These are phyloP conservation scores for Metarhizium album DNA, from an alignment of 2,329 filamentous ascomycete genomes.

Conservation along the genomic window DNA sequence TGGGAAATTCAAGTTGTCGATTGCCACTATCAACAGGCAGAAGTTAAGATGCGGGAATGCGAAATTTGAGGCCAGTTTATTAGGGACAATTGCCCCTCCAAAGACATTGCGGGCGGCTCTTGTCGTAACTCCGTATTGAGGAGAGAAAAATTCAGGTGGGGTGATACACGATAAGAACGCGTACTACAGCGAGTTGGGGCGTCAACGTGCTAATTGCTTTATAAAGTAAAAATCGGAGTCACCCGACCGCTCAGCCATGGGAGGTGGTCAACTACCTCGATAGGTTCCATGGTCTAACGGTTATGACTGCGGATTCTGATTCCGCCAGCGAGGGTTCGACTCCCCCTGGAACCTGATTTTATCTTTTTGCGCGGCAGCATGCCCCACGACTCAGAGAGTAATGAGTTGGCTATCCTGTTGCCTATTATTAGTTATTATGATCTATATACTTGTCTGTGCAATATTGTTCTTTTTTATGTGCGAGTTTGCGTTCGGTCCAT, in stretches of 20 bases:
- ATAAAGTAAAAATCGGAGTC: not conserved
- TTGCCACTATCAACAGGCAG: not conserved
- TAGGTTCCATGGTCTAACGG: slow-evolving; percentile 26
- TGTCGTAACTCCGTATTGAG: not conserved
- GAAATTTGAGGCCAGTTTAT: not conserved
- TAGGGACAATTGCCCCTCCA: slow-evolving; percentile 3
- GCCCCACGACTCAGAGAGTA: too few species aligned
- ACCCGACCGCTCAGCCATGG: slow-evolving; percentile 9
- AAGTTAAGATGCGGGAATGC: not conserved
- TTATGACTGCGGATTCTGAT: slow-evolving; percentile 27
- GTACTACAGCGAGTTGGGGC: not conserved
- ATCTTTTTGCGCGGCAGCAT: too few species aligned
- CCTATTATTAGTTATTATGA: too few species aligned
- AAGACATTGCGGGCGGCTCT: not conserved
- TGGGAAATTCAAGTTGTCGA: not conserved
- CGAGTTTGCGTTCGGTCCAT: too few species aligned
- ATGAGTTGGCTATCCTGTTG: too few species aligned
- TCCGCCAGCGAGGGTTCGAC: slow-evolving; percentile 27
- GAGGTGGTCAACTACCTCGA: slow-evolving; percentile 17
- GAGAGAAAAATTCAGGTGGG: slow-evolving; percentile 27
- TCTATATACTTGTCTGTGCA: too few species aligned
- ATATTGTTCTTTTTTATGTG: too few species aligned
- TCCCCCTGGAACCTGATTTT: slow-evolving; percentile 21
- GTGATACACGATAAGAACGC: slow-evolving; percentile 12
- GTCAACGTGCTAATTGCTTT: not conserved